Conservation (phyloP, 2,329 filamentous ascomycete genomes). For the Phaeomoniella chlamydospora region DNA sequence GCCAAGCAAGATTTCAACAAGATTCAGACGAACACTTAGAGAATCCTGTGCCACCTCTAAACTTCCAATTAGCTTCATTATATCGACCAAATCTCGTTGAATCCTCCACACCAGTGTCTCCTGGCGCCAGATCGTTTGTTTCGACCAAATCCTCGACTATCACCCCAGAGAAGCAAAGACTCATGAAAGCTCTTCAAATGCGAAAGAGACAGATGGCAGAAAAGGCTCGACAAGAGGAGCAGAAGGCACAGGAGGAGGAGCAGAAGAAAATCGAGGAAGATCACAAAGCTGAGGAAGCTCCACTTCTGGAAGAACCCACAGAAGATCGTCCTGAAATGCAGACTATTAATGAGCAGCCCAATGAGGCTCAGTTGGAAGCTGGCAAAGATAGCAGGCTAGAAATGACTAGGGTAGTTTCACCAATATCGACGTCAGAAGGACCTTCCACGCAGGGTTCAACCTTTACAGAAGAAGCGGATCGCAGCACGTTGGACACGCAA, state of each 20-base stretch:
- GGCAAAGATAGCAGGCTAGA: background rate
- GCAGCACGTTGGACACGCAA: background rate
- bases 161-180: slow-evolving; percentile 74
- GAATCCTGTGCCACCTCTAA: slow-evolving; percentile 8
- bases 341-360: background rate
- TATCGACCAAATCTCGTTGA: slow-evolving; percentile 1
- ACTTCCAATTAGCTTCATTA: slow-evolving; percentile 2
- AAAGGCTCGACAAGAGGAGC: slow-evolving; percentile 13
- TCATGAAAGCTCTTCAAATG: slow-evolving; percentile 89
- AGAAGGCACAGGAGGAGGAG: slow-evolving; percentile 3
- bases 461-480: slow-evolving; percentile 13
- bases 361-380: background rate
- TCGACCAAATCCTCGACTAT: slow-evolving; percentile 32
- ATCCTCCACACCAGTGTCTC: background rate
- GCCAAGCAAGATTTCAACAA: slow-evolving; percentile 2
- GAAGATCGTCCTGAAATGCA: background rate
- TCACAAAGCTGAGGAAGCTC: background rate
- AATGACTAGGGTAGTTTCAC: slow-evolving; percentile 8
- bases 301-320: too few relatives aligned
- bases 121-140: slow-evolving; percentile 9
- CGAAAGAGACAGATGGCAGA: slow-evolving; percentile 60
- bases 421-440: slow-evolving; percentile 13
- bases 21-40: slow-evolving; percentile 4
- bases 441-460: slow-evolving; percentile 19
- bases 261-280: slow-evolving; percentile 2